Evolutionary conservation across 1,284 basidiomycete species (phyloP).

Genomic region (Megacollybia platyphylla): DNA sequence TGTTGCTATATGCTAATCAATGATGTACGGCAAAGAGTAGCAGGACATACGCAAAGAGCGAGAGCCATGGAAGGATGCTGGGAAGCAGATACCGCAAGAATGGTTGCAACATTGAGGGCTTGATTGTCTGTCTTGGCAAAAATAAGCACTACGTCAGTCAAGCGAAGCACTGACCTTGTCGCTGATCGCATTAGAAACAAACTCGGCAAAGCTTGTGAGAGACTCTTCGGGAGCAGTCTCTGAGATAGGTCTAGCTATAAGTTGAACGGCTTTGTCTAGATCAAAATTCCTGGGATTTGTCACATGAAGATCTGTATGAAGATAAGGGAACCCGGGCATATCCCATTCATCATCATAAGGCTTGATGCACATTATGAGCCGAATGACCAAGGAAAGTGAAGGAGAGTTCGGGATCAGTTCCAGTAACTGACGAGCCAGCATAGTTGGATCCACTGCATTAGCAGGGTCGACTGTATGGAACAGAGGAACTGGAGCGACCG

Average conservation of each 20-base stretch:
- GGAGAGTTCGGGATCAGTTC: slow-evolving; percentile 47
- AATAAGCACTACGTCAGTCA: slow-evolving; percentile 2
- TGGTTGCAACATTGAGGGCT: slow-evolving; percentile 42
- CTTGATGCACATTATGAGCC: slow-evolving; percentile 66
- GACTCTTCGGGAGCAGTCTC: slow-evolving; percentile 35
- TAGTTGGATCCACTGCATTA: slow-evolving; percentile 43
- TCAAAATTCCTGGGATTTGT: slow-evolving; percentile 31
- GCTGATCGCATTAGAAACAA: slow-evolving; percentile 35
- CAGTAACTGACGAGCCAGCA: slow-evolving; percentile 46
- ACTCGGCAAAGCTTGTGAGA: slow-evolving; percentile 37
- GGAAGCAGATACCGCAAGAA: slow-evolving; percentile 48
- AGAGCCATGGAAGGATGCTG: slow-evolving; percentile 47
- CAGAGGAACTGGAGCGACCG: slow-evolving; percentile 25
- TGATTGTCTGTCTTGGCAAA: slow-evolving; percentile 35
- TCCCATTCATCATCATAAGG: slow-evolving; percentile 68
- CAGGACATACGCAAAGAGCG: slow-evolving; percentile 22
- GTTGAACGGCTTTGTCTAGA: slow-evolving; percentile 37
- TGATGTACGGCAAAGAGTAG: neutral
- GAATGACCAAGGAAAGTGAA: slow-evolving; percentile 44
- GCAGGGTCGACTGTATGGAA: slow-evolving; percentile 44
- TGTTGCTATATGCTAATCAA: slow-evolving; percentile 27
- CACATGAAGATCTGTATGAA: slow-evolving; percentile 33
- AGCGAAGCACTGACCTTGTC: slow-evolving; percentile 28
- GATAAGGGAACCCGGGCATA: slow-evolving; percentile 52
- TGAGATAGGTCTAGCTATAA: slow-evolving; percentile 39